Base-by-base conservation (phyloP, 371 early-diverging fungal species). In the Capillidium rhysosporum region DNA sequence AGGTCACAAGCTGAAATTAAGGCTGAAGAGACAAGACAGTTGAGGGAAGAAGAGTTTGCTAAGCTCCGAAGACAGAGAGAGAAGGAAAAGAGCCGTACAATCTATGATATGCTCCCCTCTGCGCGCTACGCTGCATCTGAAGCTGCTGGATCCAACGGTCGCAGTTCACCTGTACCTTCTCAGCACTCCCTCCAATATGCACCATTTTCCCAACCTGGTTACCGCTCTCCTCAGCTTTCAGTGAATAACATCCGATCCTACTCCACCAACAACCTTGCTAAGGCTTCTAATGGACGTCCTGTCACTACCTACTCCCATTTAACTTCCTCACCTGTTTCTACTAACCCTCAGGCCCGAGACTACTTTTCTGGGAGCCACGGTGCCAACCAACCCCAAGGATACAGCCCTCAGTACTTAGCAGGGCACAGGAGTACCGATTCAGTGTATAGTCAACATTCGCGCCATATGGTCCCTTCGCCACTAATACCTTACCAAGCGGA, bases 91-190 rank as follows among this genome's bases (percentile, higher is more conserved):
- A 51, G 34, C 34, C 51, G 30, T 29, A 51, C 25, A 9, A n/a
- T 51, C 21, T 51, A 51, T 23, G 51, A 51, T 51, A 51, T 51
- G 51, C 51, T 51, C 10, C 51, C 51, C 16, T 25, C 10, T 23
- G 20, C 29, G 8, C 9, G 38, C 8, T 34, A 31, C 28, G 28
- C 29, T 38, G 40, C 38, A 2, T 29, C 30, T 3, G 48, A 47
- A 29, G 14, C 24, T 8, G 29, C 48, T 29, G 14, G 26, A 12
- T 23, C 26, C 26, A 23, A 26, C 4, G 34, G 34, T 12, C 34
- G 34, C 34, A 34, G 34, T 12, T 34, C 34, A 12, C 48, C 48
- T 29, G 28, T 16, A 10, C 14, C 23, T n/a, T 38, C 51, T 23
- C 51, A 29, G 10, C 38, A 47, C 47, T 20, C 20, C 39, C 18